phyloP scores from a whole-genome alignment of 306 rosid genomes.

The Trifolium dubium region DNA sequence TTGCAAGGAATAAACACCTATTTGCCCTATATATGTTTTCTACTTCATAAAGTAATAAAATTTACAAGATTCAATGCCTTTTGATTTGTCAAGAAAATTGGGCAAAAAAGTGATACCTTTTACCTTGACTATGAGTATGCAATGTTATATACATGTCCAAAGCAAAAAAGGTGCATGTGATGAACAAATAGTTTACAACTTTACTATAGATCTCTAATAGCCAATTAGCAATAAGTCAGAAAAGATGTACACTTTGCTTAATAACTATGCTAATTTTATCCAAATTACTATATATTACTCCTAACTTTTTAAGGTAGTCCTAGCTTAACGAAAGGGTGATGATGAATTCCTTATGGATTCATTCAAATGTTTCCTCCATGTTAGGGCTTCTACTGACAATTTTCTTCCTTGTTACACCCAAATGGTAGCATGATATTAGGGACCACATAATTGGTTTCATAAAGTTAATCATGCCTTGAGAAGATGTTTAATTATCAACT shows the following conservation, averaged over 20 bases:
- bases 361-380: constrained; percentile 63
- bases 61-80: constrained; percentile 52
- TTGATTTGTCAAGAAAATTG: constrained; percentile 42
- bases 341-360: constrained; percentile 52
- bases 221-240: constrained; percentile 57
- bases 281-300: constrained; percentile 33
- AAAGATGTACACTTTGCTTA: constrained; percentile 42
- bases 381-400: constrained; percentile 61
- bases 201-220: constrained; percentile 46
- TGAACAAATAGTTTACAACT: constrained; percentile 46
- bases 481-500: constrained; percentile 49
- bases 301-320: constrained; percentile 55
- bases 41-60: constrained; percentile 35
- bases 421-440: constrained; percentile 66
- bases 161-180: constrained; percentile 62
- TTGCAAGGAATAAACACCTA: no score
- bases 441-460: constrained; percentile 72
- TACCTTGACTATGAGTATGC: constrained; percentile 35
- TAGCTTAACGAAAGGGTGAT: constrained; percentile 64
- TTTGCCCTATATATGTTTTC: no score
- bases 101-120: constrained; percentile 21
- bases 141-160: constrained; percentile 5
- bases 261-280: constrained; percentile 46
- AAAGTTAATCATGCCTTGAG: constrained; percentile 64
- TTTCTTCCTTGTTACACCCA: constrained; percentile 65